Percentiles rank a stretch among this genome's conserved stretches.
Evolutionary conservation across 352 stramenopile species (phyloP).

Genomic region (Globisporangium recalcitrans): DNA sequence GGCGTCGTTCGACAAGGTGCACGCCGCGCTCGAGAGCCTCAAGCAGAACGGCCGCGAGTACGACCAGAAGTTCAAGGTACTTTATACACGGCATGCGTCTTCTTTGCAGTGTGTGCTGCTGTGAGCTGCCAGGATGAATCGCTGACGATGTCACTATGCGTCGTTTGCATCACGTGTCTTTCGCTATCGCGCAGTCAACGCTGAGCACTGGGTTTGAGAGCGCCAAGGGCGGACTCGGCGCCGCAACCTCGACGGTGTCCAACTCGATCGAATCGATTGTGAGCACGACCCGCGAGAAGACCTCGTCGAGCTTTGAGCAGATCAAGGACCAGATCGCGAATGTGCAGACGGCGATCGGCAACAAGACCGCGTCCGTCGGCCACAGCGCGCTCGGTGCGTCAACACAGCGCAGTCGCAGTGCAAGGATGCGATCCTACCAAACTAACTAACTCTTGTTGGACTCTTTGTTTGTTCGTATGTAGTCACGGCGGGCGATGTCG

Average conservation of each 20-base stretch:
- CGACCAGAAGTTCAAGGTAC: slow-evolving; percentile 60
- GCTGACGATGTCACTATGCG: no score
- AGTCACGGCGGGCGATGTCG: slow-evolving; percentile 43
- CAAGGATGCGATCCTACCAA: background rate
- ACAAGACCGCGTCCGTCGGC: slow-evolving; percentile 19
- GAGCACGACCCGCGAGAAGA: slow-evolving; percentile 42
- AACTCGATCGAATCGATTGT: slow-evolving; percentile 71
- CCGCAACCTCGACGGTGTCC: slow-evolving; percentile 36
- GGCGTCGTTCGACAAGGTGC: slow-evolving; percentile 47
- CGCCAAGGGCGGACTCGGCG: slow-evolving; percentile 36
- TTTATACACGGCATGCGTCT: background rate
- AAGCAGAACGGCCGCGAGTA: slow-evolving; percentile 62
- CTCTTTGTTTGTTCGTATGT: background rate
- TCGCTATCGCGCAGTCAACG: background rate
- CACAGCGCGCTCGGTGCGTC: slow-evolving; percentile 9
- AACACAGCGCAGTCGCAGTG: no score
- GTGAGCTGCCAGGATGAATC: no score
- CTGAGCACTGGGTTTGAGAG: slow-evolving; percentile 27
- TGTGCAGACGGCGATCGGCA: slow-evolving; percentile 28
- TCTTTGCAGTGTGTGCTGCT: no score
- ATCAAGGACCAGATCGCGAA: slow-evolving; percentile 51
- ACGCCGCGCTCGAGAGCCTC: slow-evolving; percentile 44
- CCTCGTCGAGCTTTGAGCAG: slow-evolving; percentile 56
- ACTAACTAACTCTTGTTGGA: background rate
- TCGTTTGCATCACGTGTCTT: no score